Base-by-base conservation (phyloP, 441 rosid genomes). In the Lepidium campestre region DNA sequence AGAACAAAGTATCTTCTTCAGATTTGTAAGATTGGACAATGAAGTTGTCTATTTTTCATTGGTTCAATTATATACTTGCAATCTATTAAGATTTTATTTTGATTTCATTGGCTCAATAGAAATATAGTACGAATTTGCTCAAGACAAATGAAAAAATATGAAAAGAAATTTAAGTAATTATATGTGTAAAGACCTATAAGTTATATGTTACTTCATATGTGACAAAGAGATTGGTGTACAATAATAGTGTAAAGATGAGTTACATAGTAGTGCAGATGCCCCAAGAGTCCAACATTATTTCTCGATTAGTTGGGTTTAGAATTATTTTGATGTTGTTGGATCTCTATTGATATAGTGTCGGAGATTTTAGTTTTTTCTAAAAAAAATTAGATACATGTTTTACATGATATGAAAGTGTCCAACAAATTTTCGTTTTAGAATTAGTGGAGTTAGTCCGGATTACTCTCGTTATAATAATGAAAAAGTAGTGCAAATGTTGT, bases 11-110 rank as follows among this genome's bases (percentile, higher is more conserved):
- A 29, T 53, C 45, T 42, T 49, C 19, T 32, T 60, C 29, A 52
- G 34, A 70, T 62, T 22, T 50, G 64, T 12, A 18, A 57, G 32
- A 47, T 47, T 48, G 50, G 73, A 69, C 62, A 44, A 0, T 62
- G 13, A 1, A 6, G 57, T 54, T 70, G 63, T 62, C 68, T 23
- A 45, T 14, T 70, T 62, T 55, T 45, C 42, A 70, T 53, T 70
- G 68, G 74, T 18, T 70, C 48, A 23, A 4, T 3, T 34, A 12
- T 61, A 45, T 62, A 44, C 48, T 61, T 23, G 48, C 31, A 53
- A 62, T 70, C 62, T 54, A 23, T 17, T 70, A 53, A 50, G 20
- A 50, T 69, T 41, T 50, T 32, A 47, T 18, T 36, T n/a, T 9
- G 17, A 68, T 65, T 29, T 7, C 31, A 57, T 68, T 36, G 47